phyloP scores from a whole-genome alignment of 345 rosid species.

The Syzygium aromaticum region DNA sequence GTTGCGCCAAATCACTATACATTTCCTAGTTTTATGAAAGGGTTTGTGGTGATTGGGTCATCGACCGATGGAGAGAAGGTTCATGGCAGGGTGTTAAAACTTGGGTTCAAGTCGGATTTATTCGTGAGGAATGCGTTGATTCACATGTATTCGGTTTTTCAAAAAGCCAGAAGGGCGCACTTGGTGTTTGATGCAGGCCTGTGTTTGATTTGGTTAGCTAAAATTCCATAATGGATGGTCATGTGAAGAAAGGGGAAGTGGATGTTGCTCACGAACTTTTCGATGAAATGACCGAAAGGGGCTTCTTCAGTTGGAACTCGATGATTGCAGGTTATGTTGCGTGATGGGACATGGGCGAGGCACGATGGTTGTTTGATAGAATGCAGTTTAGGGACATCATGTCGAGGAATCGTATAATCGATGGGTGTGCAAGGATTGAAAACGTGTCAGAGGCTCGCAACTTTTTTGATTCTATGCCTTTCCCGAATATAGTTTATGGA shows the following conservation, averaged over 20 bases:
- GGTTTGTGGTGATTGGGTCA: constrained; percentile 36
- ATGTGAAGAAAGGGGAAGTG: constrained; percentile 26
- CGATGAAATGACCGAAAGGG: constrained; percentile 2
- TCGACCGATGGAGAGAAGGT: constrained; percentile 15
- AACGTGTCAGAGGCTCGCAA: constrained; percentile 12
- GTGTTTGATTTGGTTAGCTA: constrained; percentile 39
- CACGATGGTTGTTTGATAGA: constrained; percentile 30
- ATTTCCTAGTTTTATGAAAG: constrained; percentile 42
- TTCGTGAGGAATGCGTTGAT: constrained; percentile 20
- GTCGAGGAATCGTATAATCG: constrained; percentile 50
- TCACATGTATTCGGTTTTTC: constrained; percentile 24
- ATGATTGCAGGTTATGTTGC: constrained; percentile 29
- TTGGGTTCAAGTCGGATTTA: constrained; percentile 23
- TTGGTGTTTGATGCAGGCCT: constrained; percentile 32
- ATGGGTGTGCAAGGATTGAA: constrained; percentile 49
- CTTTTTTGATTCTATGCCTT: constrained; percentile 13
- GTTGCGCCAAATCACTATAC: constrained; percentile 46
- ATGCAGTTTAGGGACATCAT: constrained; percentile 31
- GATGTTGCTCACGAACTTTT: background rate
- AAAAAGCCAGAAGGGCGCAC: constrained; percentile 18
- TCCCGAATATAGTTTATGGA: constrained; percentile 22
- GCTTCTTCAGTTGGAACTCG: background rate
- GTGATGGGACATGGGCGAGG: constrained; percentile 30
- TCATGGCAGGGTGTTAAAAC: constrained; percentile 9
- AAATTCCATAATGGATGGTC: constrained; percentile 46